These are phyloP conservation scores for Bryoglossum gracile DNA, from an alignment of 495 filamentous ascomycete species.

Conservation along the genomic window DNA sequence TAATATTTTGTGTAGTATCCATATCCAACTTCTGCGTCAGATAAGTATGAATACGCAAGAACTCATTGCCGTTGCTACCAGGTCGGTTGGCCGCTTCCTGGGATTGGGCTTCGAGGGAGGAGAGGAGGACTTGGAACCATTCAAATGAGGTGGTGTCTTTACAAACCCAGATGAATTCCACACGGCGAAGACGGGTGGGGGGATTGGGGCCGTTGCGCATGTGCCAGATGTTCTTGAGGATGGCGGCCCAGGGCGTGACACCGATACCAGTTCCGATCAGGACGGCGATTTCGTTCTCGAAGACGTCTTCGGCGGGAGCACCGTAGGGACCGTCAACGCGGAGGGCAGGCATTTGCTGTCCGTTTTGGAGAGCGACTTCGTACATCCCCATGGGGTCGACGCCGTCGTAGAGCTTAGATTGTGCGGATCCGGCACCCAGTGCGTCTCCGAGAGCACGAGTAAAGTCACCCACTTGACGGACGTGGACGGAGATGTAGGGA, in stretches of 20 bases:
- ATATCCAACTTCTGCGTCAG: conserved; percentile 88
- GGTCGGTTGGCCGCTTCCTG: conserved; percentile 54
- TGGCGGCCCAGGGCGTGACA: conserved; percentile 94
- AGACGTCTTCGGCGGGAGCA: conserved; percentile 92
- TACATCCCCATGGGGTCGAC: conserved; percentile 96
- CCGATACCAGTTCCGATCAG: conserved; percentile 97
- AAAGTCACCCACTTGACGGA: conserved; percentile 95
- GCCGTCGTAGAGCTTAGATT: conserved; percentile 76
- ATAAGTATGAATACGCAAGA: conserved; percentile 97
- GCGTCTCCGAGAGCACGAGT: conserved; percentile 81
- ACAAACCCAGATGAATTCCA: conserved; percentile 99
- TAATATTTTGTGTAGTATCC: conserved; percentile 92
- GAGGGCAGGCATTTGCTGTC: conserved; percentile 78
- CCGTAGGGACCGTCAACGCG: conserved; percentile 95
- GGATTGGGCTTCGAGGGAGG: conserved; percentile 83
- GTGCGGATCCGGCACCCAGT: conserved; percentile 81
- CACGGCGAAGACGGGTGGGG: conserved; percentile 78
- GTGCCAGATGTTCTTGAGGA: conserved; percentile 99
- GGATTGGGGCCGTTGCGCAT: conserved; percentile 78
- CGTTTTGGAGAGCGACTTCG: conserved; percentile 92
- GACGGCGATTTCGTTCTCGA: conserved; percentile 96
- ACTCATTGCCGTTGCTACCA: conserved; percentile 64
- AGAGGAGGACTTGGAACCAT: conserved; percentile 95
- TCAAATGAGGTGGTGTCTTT: conserved; percentile 94
- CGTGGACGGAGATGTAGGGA: conserved; percentile 85